phyloP scores from a whole-genome alignment of 2,329 filamentous ascomycete species.

The Dryadomyces quercivorus region DNA sequence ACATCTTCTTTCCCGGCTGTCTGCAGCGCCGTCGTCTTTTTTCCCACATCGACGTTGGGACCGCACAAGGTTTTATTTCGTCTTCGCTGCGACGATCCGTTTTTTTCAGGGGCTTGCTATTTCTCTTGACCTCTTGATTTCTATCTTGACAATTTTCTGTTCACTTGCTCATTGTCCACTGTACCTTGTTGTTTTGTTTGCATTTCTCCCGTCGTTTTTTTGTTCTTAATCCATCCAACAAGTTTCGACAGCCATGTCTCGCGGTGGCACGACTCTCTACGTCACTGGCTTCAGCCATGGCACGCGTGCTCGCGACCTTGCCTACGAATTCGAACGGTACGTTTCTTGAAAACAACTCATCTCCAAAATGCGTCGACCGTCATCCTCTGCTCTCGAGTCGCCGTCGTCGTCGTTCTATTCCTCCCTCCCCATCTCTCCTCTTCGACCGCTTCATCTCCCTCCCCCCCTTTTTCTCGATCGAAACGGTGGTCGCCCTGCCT shows the following conservation, averaged over 20 bases:
- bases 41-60: neutral
- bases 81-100: too few species aligned
- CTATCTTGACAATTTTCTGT: neutral
- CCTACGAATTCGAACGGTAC: conserved; percentile 99
- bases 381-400: conserved; percentile 9
- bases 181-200: neutral
- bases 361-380: neutral
- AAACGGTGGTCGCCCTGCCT: neutral
- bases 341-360: conserved; percentile 29
- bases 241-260: conserved; percentile 61
- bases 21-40: neutral
- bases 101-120: neutral
- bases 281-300: conserved; percentile 98
- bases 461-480: conserved; percentile 13
- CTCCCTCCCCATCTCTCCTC: conserved; percentile 1
- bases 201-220: neutral
- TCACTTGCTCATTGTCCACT: neutral
- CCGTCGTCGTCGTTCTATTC: conserved; percentile 10
- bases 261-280: conserved; percentile 87
- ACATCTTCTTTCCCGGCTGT: neutral
- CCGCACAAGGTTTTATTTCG: too few species aligned
- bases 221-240: conserved; percentile 2
- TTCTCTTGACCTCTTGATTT: neutral
- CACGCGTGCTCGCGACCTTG: conserved; percentile 95
- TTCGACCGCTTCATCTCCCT: conserved; percentile 11